These are phyloP conservation scores for Podila epicladia DNA, from an alignment of 192 early-diverging fungal genomes.

Conservation along the genomic window DNA sequence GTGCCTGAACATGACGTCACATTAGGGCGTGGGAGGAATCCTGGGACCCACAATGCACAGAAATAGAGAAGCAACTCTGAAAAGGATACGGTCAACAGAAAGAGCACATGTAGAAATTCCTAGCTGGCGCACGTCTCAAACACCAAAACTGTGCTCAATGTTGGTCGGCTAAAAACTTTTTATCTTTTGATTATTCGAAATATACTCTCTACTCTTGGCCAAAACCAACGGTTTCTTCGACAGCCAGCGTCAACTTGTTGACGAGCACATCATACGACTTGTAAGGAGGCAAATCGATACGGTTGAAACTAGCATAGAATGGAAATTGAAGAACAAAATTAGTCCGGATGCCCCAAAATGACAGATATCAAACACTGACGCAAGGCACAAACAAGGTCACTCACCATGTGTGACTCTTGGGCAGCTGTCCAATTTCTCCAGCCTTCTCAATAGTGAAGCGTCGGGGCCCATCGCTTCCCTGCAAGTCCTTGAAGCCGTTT, in stretches of 20 bases:
- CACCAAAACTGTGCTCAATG: too few species aligned
- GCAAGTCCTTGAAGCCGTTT: constrained; percentile 98
- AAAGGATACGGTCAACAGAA: too few species aligned
- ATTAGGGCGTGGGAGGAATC: too few species aligned
- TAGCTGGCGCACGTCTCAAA: too few species aligned
- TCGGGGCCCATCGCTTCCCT: constrained; percentile 95
- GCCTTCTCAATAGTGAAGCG: constrained; percentile 96
- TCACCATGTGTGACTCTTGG: constrained; percentile 95
- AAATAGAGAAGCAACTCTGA: too few species aligned
- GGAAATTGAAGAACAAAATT: not conserved
- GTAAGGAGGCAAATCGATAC: constrained; percentile 96
- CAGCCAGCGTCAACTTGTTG: constrained; percentile 88
- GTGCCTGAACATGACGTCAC: too few species aligned
- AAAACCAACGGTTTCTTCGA: constrained; percentile 97
- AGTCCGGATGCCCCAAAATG: not conserved
- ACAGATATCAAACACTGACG: not conserved
- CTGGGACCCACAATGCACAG: too few species aligned
- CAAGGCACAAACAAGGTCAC: constrained; percentile 6
- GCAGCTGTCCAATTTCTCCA: constrained; percentile 85
- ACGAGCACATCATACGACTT: constrained; percentile 77
- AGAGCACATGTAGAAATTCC: too few species aligned
- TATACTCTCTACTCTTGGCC: constrained; percentile 71
- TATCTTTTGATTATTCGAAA: too few species aligned
- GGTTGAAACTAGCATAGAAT: constrained; percentile 80
- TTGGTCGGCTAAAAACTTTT: too few species aligned